These are phyloP conservation scores for Erythrophleum ivorense DNA, from an alignment of 331 rosid species.

Conservation along the genomic window DNA sequence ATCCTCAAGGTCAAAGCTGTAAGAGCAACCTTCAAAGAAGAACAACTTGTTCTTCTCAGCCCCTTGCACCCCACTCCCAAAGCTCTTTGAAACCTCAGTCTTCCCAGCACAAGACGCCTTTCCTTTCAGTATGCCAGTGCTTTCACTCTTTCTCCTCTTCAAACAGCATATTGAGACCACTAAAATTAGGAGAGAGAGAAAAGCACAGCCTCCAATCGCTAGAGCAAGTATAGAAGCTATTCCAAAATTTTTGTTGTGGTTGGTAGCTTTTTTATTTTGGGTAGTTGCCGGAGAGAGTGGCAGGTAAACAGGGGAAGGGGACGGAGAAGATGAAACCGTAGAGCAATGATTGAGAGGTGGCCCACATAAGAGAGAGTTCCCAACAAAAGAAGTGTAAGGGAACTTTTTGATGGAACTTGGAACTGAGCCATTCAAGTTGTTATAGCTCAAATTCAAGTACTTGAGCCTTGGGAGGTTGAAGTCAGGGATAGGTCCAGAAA, in stretches of 20 bases:
- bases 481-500: constrained; percentile 65
- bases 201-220: constrained; percentile 54
- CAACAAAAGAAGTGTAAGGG: constrained; percentile 61
- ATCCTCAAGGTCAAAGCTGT: constrained; percentile 71
- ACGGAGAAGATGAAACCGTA: constrained; percentile 40
- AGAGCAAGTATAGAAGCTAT: constrained; percentile 51
- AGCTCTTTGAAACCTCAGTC: constrained; percentile 59
- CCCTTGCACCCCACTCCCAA: constrained; percentile 75
- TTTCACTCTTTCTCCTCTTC: constrained; percentile 42
- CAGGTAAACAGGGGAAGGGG: constrained; percentile 46
- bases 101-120: constrained; percentile 54
- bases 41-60: constrained; percentile 72
- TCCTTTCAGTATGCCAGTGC: constrained; percentile 47
- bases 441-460: constrained; percentile 63
- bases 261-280: constrained; percentile 33
- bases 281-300: constrained; percentile 42
- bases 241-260: constrained; percentile 49
- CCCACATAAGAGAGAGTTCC: constrained; percentile 64
- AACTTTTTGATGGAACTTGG: constrained; percentile 55
- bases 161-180: constrained; percentile 44
- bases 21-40: constrained; percentile 69
- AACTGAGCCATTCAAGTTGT: constrained; percentile 65
- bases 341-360: constrained; percentile 62
- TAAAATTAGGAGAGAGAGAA: constrained; percentile 49
- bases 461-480: constrained; percentile 57